Conservation (phyloP, 495 filamentous ascomycete species). For the Neurospora tetrasperma region DNA sequence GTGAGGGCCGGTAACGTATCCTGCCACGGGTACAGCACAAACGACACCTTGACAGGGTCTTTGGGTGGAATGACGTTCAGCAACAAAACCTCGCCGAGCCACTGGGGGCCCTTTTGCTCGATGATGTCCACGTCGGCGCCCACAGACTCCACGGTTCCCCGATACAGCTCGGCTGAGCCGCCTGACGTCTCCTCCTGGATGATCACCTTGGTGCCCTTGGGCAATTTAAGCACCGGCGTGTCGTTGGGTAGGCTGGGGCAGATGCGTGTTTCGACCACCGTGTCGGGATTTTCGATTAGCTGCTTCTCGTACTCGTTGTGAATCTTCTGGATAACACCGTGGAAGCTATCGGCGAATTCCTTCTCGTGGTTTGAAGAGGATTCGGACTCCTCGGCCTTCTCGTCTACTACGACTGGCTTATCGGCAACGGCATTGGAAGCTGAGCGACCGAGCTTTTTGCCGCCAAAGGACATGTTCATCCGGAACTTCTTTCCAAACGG, state of each 20-base stretch:
- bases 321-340: slow-evolving; percentile 69
- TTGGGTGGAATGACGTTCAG: slow-evolving; percentile 77
- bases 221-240: slow-evolving; percentile 74
- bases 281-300: slow-evolving; percentile 43
- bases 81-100: slow-evolving; percentile 85
- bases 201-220: slow-evolving; percentile 70
- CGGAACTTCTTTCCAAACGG: slow-evolving; percentile 82
- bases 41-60: slow-evolving; percentile 89
- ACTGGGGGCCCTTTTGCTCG: slow-evolving; percentile 75
- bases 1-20: slow-evolving; percentile 62
- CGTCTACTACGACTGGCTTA: slow-evolving; percentile 67
- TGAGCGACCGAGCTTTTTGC: slow-evolving; percentile 68
- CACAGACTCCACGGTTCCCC: slow-evolving; percentile 71
- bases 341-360: slow-evolving; percentile 72
- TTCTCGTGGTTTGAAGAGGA: slow-evolving; percentile 71
- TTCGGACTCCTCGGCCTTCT: slow-evolving; percentile 52
- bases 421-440: slow-evolving; percentile 56
- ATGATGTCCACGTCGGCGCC: slow-evolving; percentile 72
- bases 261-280: slow-evolving; percentile 52
- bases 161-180: slow-evolving; percentile 83
- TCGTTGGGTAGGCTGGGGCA: slow-evolving; percentile 71
- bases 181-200: slow-evolving; percentile 93
- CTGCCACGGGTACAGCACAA: slow-evolving; percentile 76
- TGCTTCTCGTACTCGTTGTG: slow-evolving; percentile 66
- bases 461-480: slow-evolving; percentile 69